phyloP scores from a whole-genome alignment of 192 early-diverging fungal genomes.

The Coemansia sp. region DNA sequence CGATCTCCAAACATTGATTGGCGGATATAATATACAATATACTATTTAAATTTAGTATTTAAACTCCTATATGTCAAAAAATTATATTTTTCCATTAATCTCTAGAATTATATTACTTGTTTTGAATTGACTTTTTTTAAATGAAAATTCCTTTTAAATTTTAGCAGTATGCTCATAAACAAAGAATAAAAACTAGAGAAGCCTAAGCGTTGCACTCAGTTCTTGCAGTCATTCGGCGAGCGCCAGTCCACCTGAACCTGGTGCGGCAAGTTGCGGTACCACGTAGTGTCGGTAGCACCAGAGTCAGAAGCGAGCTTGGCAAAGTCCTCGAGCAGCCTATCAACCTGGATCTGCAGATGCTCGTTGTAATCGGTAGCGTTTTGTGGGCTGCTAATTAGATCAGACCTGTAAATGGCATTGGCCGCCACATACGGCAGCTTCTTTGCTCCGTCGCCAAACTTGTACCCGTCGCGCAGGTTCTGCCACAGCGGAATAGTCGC shows the following conservation, averaged over 20 bases:
- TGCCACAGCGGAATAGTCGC: conserved; percentile 50
- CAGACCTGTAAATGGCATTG: conserved; percentile 60
- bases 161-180: background rate
- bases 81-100: too few relatives aligned
- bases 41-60: too few relatives aligned
- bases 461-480: conserved; percentile 35
- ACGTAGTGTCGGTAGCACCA: conserved; percentile 56
- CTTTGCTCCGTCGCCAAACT: conserved; percentile 11
- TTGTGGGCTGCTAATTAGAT: conserved; percentile 71
- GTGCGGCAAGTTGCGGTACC: conserved; percentile 70
- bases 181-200: background rate
- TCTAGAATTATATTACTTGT: too few relatives aligned
- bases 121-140: too few relatives aligned
- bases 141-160: too few relatives aligned
- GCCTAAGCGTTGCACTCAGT: background rate
- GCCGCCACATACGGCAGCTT: conserved; percentile 56
- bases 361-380: conserved; percentile 65
- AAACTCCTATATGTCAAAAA: too few relatives aligned
- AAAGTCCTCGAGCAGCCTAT: conserved; percentile 57
- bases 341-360: conserved; percentile 64
- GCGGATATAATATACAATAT: too few relatives aligned
- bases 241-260: conserved; percentile 56
- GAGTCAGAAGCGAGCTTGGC: conserved; percentile 55
- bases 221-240: conserved; percentile 36
- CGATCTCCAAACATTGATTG: too few relatives aligned